Conservation (phyloP, 768 basidiomycete species). For the Bullera alba region DNA sequence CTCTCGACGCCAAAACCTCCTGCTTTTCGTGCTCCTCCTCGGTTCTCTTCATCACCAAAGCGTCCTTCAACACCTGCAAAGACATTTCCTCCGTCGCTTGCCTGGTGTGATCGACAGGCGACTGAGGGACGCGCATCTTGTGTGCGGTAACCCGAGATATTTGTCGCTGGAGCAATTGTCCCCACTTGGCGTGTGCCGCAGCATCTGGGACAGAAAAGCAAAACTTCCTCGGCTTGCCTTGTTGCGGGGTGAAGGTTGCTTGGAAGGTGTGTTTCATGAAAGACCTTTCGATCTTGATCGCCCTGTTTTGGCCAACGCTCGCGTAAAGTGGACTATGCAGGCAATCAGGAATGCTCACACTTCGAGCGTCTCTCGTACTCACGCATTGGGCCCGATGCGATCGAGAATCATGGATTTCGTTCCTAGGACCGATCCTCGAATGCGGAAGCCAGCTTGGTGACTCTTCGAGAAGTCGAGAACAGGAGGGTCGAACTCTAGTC, state of each 20-base stretch:
- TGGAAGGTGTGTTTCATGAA: conserved; percentile 98
- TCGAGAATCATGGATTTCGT: conserved; percentile 73
- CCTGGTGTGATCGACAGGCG: conserved; percentile 45
- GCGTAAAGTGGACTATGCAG: conserved; percentile 54
- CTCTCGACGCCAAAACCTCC: neutral
- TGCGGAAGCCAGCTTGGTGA: conserved; percentile 77
- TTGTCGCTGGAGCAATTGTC: conserved; percentile 19
- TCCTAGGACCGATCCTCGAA: conserved; percentile 80
- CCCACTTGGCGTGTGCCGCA: conserved; percentile 55
- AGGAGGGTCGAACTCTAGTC: conserved; percentile 79
- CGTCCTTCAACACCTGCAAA: conserved; percentile 77
- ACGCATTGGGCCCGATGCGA: conserved; percentile 74
- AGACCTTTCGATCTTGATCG: conserved; percentile 54
- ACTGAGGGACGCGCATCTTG: neutral
- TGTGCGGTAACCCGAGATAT: conserved; percentile 10
- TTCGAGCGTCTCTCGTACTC: conserved; percentile 31
- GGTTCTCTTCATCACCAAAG: conserved; percentile 54
- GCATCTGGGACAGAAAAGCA: conserved; percentile 89
- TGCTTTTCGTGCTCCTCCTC: neutral
- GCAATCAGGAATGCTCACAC: neutral
- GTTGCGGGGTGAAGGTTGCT: conserved; percentile 62
- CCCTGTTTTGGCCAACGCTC: conserved; percentile 69
- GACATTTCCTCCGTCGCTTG: conserved; percentile 68
- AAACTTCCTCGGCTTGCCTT: conserved; percentile 69
- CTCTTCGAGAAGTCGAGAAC: conserved; percentile 70